phyloP scores from a whole-genome alignment of 768 basidiomycete genomes.

The Lactarius psammicola region DNA sequence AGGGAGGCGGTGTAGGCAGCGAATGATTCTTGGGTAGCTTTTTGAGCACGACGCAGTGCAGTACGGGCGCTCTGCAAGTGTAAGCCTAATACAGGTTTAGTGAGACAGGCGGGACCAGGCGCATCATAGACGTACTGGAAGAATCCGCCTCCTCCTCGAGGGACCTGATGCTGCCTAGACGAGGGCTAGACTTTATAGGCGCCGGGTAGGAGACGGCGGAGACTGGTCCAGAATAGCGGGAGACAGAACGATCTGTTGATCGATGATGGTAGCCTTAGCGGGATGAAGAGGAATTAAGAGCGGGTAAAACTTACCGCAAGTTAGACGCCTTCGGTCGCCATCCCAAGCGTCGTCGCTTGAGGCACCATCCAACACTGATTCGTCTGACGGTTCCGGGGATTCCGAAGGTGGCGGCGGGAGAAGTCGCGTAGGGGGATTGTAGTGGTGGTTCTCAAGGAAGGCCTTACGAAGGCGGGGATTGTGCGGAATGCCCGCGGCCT shows the following conservation, averaged over 20 bases:
- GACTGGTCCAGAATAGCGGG: conserved; percentile 14
- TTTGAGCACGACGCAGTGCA: conserved; percentile 28
- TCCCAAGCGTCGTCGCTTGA: conserved; percentile 26
- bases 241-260: conserved; percentile 15
- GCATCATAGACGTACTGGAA: conserved; percentile 14
- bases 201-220: conserved; percentile 8
- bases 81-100: neutral
- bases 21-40: conserved; percentile 27
- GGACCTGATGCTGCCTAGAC: conserved; percentile 19
- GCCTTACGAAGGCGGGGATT: conserved; percentile 67
- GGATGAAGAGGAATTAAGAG: neutral
- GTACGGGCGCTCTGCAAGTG: conserved; percentile 24
- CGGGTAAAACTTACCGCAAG: conserved; percentile 18
- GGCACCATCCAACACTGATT: conserved; percentile 22
- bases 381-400: conserved; percentile 28
- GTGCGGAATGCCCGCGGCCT: conserved; percentile 70
- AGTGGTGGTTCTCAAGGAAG: conserved; percentile 23
- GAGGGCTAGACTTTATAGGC: conserved; percentile 23
- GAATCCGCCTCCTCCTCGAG: conserved; percentile 28
- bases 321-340: conserved; percentile 12
- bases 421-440: conserved; percentile 14
- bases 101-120: too few relatives aligned
- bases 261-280: neutral
- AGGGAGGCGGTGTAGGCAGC: conserved; percentile 24
- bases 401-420: conserved; percentile 17